Evolutionary conservation across 148 eudicot species (phyloP).

Genomic region (Drosera capensis): DNA sequence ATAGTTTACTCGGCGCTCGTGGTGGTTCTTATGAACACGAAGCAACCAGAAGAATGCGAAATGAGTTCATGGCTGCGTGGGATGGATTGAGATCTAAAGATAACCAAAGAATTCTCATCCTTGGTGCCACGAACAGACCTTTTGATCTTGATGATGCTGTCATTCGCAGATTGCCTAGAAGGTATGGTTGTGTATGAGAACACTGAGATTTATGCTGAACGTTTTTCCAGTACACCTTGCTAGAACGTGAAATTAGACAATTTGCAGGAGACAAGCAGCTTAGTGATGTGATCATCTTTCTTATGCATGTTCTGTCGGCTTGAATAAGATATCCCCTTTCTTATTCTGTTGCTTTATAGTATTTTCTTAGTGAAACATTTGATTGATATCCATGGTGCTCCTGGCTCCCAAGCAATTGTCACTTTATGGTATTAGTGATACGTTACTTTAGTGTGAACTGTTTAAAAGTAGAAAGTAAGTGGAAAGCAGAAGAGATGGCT

Average conservation of each 20-base stretch:
- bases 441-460: no score
- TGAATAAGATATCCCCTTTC: no score
- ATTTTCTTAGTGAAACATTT: no score
- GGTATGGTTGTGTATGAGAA: conserved; percentile 24
- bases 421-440: no score
- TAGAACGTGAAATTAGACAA: background rate
- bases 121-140: conserved; percentile 97
- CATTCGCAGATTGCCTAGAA: conserved; percentile 87
- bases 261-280: no score
- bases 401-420: no score
- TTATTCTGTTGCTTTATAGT: no score
- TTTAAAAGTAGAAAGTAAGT: no score
- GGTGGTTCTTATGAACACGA: conserved; percentile 96
- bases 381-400: no score
- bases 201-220: background rate
- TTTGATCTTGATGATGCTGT: conserved; percentile 99
- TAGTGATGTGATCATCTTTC: no score
- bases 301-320: no score
- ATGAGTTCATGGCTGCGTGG: conserved; percentile 99
- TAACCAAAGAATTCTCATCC: conserved; percentile 81
- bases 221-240: background rate
- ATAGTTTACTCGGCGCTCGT: conserved; percentile 98
- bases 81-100: conserved; percentile 98
- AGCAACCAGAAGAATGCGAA: conserved; percentile 97
- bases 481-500: no score